Conservation (phyloP, 306 rosid species). For the Echinosophora koreensis region DNA sequence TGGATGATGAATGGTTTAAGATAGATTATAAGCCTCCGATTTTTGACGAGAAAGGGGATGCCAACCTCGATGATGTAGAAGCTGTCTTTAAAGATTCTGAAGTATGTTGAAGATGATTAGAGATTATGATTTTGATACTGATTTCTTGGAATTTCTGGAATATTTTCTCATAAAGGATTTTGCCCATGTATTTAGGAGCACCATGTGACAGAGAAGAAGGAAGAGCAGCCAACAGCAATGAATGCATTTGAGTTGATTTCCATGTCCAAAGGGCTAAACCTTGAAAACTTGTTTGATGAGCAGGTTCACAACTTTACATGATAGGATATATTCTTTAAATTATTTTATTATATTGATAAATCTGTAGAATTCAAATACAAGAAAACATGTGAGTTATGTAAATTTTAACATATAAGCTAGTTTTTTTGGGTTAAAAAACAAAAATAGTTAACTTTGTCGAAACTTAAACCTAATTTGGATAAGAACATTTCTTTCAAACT, state of each 20-base stretch:
- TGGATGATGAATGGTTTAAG: constrained; percentile 95
- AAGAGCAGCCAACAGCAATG: constrained; percentile 91
- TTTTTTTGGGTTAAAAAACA: not conserved
- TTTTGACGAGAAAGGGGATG: constrained; percentile 81
- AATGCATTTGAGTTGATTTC: constrained; percentile 97
- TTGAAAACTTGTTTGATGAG: constrained; percentile 91
- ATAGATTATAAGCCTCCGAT: constrained; percentile 80
- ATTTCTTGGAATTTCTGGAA: constrained; percentile 28
- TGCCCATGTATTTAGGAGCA: constrained; percentile 71
- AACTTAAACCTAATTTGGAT: constrained; percentile 18
- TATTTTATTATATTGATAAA: constrained; percentile 16
- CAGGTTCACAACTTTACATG: constrained; percentile 65
- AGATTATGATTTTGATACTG: constrained; percentile 17
- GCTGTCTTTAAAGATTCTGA: constrained; percentile 95
- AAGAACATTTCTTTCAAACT: constrained; percentile 4
- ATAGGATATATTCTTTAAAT: constrained; percentile 28
- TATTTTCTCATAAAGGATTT: constrained; percentile 42
- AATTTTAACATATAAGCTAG: not conserved
- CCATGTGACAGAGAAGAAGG: constrained; percentile 93
- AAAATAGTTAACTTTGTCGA: not conserved
- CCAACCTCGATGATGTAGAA: constrained; percentile 93
- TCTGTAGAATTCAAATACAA: constrained; percentile 24
- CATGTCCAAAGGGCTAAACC: constrained; percentile 96
- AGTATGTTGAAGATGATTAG: constrained; percentile 64
- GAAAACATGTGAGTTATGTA: constrained; percentile 1